Base-by-base conservation (phyloP, 2,329 filamentous ascomycete genomes). In the Neobulgaria alba region DNA sequence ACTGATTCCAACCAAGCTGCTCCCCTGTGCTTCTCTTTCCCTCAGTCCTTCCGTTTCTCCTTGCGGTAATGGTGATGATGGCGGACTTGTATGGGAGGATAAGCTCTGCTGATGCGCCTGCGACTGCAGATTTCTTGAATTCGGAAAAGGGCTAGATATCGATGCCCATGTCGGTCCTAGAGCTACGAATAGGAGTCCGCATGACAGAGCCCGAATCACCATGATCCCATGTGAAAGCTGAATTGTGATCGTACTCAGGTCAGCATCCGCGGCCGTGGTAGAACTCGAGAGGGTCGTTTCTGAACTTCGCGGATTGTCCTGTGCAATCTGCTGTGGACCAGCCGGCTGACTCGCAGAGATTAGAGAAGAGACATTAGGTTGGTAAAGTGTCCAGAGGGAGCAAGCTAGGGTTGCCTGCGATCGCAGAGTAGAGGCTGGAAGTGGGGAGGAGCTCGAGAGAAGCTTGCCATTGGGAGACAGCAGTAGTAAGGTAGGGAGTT, bases 371-470 rank as follows among this genome's bases (percentile, higher is more conserved):
- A 60, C 54, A 19, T 63, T 63, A 10, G 61, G 53, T 30, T 69
- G 65, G 59, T 81, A 77, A 32, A 79, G 68, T 15, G 68, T 64
- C 65, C 76, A 77, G 15, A 81, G 68, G 4, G 72, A 77, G 43
- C 75, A 73, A 31, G 77, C 77, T 45, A 81, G 73, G 43, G 77
- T 80, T 52, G 73, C 74, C 58, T 80, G 75, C 8, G 73, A 76
- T 53, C 77, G 75, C 29, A 82, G 69, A 15, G 68, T 64, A 45
- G 69, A 63, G 50, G 77, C 73, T 36, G 75, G 65, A 33, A 74
- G 65, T 2, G 67, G 61, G 37, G 73, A 75, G 29, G 76, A 72
- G 58, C 78, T 75, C 42, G 77, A 73, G 49, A 82, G 74, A 26
- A 82, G 71, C 58, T 78, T 78, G 52, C 77, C 77, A 29, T 73